A percentile compares a stretch with the other conserved stretches of the same genome.
Evolutionary conservation across 2,329 filamentous ascomycete species (phyloP).

Genomic region (Aspergillus luchuensis): DNA sequence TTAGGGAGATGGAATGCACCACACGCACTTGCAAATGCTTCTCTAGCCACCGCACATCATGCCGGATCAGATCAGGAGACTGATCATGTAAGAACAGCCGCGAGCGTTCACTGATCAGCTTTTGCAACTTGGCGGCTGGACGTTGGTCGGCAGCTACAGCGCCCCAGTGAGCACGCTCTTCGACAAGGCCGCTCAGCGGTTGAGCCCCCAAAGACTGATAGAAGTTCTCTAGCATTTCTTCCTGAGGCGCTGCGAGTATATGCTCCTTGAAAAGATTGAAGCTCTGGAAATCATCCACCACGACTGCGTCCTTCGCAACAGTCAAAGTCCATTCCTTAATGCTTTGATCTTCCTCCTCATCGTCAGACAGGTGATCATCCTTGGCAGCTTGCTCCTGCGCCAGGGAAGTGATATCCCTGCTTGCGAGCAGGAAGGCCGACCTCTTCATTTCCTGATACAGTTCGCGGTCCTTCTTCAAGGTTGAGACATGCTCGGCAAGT

Average conservation of each 20-base stretch:
- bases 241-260: constrained; percentile 84
- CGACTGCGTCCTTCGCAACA: constrained; percentile 69
- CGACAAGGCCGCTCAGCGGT: constrained; percentile 73
- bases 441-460: constrained; percentile 75
- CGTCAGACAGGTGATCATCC: constrained; percentile 30
- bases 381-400: constrained; percentile 21
- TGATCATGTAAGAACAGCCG: constrained; percentile 90
- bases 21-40: constrained; percentile 76
- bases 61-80: constrained; percentile 73
- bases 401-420: constrained; percentile 65
- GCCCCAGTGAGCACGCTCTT: constrained; percentile 75
- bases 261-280: constrained; percentile 85
- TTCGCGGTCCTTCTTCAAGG: constrained; percentile 74
- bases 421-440: constrained; percentile 79
- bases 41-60: constrained; percentile 88
- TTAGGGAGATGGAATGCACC: constrained; percentile 76
- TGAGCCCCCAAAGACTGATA: constrained; percentile 79
- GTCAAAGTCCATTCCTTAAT: constrained; percentile 80
- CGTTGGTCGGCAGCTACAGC: constrained; percentile 66
- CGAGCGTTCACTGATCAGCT: constrained; percentile 81
- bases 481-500: constrained; percentile 70
- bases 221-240: constrained; percentile 81
- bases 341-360: constrained; percentile 63
- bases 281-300: constrained; percentile 85
- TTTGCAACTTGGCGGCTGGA: constrained; percentile 69